Evolutionary conservation across 768 basidiomycete genomes (phyloP), one percentile per base, ranked within the genome.

Genomic region (Porpolomopsis calyptriformis): DNA sequence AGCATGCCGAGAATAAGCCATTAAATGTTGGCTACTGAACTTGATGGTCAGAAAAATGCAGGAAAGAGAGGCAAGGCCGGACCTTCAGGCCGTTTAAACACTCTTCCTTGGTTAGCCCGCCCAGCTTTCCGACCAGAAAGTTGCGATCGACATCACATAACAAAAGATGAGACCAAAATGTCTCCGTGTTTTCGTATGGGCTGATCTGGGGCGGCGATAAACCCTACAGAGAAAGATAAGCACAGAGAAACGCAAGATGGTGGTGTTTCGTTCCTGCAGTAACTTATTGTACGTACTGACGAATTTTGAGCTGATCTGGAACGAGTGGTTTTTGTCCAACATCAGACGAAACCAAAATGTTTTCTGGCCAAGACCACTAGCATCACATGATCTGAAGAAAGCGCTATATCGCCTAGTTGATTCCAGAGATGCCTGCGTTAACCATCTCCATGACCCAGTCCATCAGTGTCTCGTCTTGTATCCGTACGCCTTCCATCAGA

Each of bases 401-500:
- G n/a, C 29, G 29, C 14, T 16, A 16, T 16, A 39, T 4, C 16
- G 20, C 35, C 29, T 18, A 53, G 38, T 23, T 43, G 10, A 24
- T 2, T n/a, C 33, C 37, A 4, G 41, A 36, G 14, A 50, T 31
- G 20, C 45, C 46, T 4, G 52, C 49, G 4, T 53, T 46, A 9
- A 53, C 49, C 52, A 53, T 52, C 39, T 54, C 45, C 33, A 47
- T 59, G 18, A 69, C 53, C 69, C 66, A 69, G 35, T 62, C 54
- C 65, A 67, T 68, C 29, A 69, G 49, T 1, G 62, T 63, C 37
- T 84, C 78, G 54, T 87, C 82, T 40, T 71, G 70, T 47, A 88
- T 73, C 54, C 73, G 68, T 11, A 90, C 76, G 25, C 69, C 72
- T 51, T 82, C 77, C 64, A 90, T 53, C 53, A 81, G 65, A 48